These are phyloP conservation scores for Phellinidium pouzarii DNA, from an alignment of 1,284 basidiomycete genomes.

Conservation along the genomic window DNA sequence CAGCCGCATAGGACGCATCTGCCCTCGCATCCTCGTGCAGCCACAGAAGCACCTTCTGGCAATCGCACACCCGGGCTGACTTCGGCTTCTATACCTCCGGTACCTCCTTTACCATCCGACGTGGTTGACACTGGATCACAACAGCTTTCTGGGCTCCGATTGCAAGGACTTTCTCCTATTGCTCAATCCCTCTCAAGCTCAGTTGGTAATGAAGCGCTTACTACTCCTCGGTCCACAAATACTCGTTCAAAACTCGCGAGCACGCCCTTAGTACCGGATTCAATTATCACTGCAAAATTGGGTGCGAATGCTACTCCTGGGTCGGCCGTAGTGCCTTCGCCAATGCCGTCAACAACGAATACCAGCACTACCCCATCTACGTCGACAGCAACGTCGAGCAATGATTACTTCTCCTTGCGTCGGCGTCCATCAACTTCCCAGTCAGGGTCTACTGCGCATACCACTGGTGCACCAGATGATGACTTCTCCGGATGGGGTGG, in stretches of 20 bases:
- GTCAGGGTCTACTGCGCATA: slow-evolving; percentile 4
- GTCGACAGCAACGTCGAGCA: slow-evolving; percentile 22
- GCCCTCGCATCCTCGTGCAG: slow-evolving; percentile 8
- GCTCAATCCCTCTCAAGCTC: slow-evolving; percentile 29
- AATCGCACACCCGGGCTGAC: slow-evolving; percentile 4
- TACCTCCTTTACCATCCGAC: background rate
- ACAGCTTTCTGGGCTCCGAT: background rate
- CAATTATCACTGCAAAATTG: slow-evolving; percentile 22
- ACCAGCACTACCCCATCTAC: slow-evolving; percentile 8
- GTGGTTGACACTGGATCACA: background rate
- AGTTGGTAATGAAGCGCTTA: slow-evolving; percentile 15
- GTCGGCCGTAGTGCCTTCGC: background rate
- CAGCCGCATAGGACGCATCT: background rate
- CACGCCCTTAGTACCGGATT: slow-evolving; percentile 19
- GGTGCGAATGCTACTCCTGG: slow-evolving; percentile 20
- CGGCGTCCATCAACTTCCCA: slow-evolving; percentile 36
- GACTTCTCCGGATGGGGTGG: slow-evolving; percentile 49
- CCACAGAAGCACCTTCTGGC: slow-evolving; percentile 2
- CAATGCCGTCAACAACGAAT: background rate
- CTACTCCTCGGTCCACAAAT: slow-evolving; percentile 25
- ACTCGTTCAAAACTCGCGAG: slow-evolving; percentile 23
- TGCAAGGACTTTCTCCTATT: slow-evolving; percentile 27
- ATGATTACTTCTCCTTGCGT: slow-evolving; percentile 48
- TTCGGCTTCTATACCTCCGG: slow-evolving; percentile 1
- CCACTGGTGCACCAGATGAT: slow-evolving; percentile 34